Conservation (phyloP, 2,329 filamentous ascomycete species). For the Cladosporium cucumerinum region DNA sequence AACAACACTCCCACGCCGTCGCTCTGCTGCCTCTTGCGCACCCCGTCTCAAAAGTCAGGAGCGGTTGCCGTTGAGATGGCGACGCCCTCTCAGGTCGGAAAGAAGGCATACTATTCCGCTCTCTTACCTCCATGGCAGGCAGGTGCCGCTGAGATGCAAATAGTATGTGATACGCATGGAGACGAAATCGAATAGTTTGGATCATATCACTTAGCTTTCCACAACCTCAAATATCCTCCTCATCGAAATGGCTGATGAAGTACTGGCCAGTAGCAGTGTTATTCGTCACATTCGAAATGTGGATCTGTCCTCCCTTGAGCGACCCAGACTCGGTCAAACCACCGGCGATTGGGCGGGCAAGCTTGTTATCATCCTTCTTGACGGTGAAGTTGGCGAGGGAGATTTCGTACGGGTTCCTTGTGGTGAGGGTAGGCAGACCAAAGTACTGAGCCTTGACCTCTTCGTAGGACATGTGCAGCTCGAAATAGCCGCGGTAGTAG, state of each 20-base stretch:
- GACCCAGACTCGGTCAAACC: constrained; percentile 56
- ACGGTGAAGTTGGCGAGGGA: constrained; percentile 69
- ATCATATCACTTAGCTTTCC: neutral
- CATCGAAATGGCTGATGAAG: constrained; percentile 24
- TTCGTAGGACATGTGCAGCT: constrained; percentile 57
- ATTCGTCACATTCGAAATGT: constrained; percentile 37
- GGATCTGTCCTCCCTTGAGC: constrained; percentile 48
- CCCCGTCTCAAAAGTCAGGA: neutral
- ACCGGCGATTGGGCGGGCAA: constrained; percentile 50
- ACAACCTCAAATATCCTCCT: constrained; percentile 18
- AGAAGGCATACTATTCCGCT: neutral
- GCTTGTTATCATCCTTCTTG: constrained; percentile 56
- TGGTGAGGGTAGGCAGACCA: constrained; percentile 58
- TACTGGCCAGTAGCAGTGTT: constrained; percentile 34
- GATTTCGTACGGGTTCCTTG: constrained; percentile 62
- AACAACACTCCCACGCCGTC: neutral
- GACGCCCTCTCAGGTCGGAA: neutral
- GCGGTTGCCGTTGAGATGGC: neutral
- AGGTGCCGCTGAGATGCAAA: neutral
- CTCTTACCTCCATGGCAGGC: neutral
- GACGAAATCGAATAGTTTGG: neutral
- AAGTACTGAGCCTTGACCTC: constrained; percentile 63
- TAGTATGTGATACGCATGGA: neutral
- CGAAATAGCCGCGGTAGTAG: constrained; percentile 72
- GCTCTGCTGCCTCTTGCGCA: neutral